Evolutionary conservation across 2,329 filamentous ascomycete genomes (phyloP).

Genomic region (Emmonsia crescens): DNA sequence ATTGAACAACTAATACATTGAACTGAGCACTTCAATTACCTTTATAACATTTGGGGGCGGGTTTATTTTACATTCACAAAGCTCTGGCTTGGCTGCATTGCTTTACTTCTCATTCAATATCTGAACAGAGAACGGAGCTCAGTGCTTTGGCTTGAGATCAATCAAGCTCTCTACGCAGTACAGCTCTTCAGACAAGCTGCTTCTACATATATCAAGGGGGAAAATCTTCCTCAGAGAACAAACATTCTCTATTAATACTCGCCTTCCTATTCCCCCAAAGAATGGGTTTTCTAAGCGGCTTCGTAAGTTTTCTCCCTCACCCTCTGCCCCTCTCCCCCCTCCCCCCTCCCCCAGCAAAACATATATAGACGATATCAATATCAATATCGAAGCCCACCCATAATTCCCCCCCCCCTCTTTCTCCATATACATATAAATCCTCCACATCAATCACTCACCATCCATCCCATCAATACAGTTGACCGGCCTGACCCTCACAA

Average conservation of each 20-base stretch:
- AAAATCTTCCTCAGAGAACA: neutral
- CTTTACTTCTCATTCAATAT: neutral
- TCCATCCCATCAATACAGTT: constrained; percentile 40
- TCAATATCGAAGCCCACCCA: neutral
- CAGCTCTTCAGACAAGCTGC: neutral
- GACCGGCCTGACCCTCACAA: constrained; percentile 64
- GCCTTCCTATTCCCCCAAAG: constrained; percentile 5
- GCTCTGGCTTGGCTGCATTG: neutral
- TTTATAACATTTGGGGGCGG: neutral
- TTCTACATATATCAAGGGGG: neutral
- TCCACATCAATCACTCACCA: neutral
- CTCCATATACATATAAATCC: neutral
- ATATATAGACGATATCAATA: no score
- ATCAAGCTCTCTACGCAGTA: neutral
- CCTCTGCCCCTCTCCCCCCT: neutral
- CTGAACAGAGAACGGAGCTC: neutral
- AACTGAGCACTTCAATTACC: neutral
- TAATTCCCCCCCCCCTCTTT: neutral
- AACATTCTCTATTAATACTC: neutral
- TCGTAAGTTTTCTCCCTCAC: constrained; percentile 47
- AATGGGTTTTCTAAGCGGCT: constrained; percentile 66
- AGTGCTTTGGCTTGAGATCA: neutral
- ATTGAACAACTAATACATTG: neutral
- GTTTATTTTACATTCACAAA: neutral
- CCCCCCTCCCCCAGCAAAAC: constrained; percentile 8